These are phyloP conservation scores for Vararia minispora DNA, from an alignment of 768 basidiomycete species.

Conservation along the genomic window DNA sequence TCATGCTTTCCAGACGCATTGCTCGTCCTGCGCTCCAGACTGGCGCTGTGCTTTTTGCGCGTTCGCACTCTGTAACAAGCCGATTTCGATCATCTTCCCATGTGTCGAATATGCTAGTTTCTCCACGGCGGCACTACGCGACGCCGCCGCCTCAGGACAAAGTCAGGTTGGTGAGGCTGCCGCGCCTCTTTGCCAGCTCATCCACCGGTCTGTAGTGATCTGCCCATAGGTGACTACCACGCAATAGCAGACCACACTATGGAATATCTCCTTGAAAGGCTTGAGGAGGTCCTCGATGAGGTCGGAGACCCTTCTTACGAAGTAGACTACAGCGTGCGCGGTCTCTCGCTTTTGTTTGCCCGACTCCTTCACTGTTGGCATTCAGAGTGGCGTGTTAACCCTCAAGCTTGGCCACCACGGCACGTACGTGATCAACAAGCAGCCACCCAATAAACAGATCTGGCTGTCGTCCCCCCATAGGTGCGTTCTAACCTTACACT, in stretches of 20 bases:
- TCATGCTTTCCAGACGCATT: no score
- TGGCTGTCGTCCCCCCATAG: constrained; percentile 88
- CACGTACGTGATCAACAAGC: constrained; percentile 95
- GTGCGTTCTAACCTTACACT: constrained; percentile 31
- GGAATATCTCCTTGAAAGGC: constrained; percentile 59
- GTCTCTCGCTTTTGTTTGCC: neutral
- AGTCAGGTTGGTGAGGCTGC: constrained; percentile 31
- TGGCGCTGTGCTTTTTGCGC: no score
- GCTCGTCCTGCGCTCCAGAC: no score
- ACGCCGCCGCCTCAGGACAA: constrained; percentile 51
- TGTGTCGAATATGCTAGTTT: neutral
- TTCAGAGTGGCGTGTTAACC: constrained; percentile 84
- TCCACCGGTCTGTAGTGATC: constrained; percentile 22
- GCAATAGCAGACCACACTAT: constrained; percentile 64
- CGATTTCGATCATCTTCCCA: neutral
- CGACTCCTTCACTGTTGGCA: neutral
- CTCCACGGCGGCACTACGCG: constrained; percentile 15
- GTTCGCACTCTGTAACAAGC: no score
- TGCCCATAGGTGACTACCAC: constrained; percentile 64
- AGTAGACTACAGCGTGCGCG: constrained; percentile 79
- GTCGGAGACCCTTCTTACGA: constrained; percentile 49
- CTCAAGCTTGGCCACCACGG: constrained; percentile 64
- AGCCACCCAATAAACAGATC: constrained; percentile 95
- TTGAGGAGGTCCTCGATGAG: constrained; percentile 65
- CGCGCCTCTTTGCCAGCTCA: neutral